Percentiles rank a stretch among this genome's conserved stretches.
phyloP scores from a whole-genome alignment of 2,329 filamentous ascomycete genomes.

The Phialophora macrospora region DNA sequence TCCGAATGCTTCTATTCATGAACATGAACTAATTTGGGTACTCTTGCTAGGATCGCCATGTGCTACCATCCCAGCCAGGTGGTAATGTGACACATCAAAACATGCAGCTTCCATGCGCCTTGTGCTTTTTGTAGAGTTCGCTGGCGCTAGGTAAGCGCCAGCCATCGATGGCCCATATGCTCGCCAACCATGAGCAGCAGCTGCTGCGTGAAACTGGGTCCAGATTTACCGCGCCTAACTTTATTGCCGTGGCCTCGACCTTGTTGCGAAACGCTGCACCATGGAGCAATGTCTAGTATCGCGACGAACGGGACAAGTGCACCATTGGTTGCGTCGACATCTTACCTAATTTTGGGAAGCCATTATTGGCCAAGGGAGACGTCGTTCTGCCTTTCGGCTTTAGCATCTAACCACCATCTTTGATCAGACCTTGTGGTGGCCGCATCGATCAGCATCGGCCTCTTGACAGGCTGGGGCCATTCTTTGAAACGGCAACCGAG shows the following conservation, averaged over 20 bases:
- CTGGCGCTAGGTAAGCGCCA: not conserved
- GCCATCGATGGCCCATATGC: not conserved
- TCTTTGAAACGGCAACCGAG: not conserved
- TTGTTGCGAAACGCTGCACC: not conserved
- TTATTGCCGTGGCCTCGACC: not conserved
- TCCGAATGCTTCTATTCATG: not conserved
- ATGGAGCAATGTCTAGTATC: not conserved
- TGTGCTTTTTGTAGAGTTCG: conserved; percentile 2
- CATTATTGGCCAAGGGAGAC: no score
- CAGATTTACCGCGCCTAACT: not conserved
- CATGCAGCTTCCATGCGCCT: conserved; percentile 5
- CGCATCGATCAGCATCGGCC: no score
- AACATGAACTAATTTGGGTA: not conserved
- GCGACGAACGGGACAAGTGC: not conserved
- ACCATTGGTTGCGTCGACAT: not conserved
- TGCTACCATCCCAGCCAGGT: not conserved
- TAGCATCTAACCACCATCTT: no score
- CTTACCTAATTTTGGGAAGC: not conserved
- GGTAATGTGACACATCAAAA: not conserved
- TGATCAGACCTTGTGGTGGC: no score
- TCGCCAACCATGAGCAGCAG: conserved; percentile 7
- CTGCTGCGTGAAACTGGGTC: not conserved
- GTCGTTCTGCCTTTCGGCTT: no score
- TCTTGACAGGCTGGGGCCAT: no score
- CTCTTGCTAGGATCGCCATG: not conserved